These are phyloP conservation scores for Reticulomyxa filosa DNA, from an alignment of 78 protist species.

Conservation along the genomic window DNA sequence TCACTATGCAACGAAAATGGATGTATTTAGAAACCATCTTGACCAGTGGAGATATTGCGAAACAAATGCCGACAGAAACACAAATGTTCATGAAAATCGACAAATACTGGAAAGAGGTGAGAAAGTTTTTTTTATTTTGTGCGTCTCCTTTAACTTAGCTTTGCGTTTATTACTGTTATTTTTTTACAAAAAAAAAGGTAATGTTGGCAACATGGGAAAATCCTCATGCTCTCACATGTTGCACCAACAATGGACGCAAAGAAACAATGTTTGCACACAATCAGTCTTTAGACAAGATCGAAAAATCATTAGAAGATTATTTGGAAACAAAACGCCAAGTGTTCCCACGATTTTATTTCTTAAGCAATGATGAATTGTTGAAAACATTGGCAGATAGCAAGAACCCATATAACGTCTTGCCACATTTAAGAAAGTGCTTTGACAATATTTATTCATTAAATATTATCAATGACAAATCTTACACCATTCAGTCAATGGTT, in stretches of 20 bases:
- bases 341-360: conserved; percentile 75
- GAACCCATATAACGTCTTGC: conserved; percentile 50
- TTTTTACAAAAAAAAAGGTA: too few relatives aligned
- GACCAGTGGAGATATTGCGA: conserved; percentile 36
- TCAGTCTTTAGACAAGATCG: conserved; percentile 30
- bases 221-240: too few relatives aligned
- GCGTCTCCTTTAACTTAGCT: too few relatives aligned
- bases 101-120: conserved; percentile 38
- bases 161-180: too few relatives aligned
- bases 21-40: conserved; percentile 40
- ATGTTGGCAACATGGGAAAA: too few relatives aligned
- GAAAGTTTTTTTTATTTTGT: too few relatives aligned
- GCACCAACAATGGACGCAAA: too few relatives aligned
- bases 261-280: too few relatives aligned
- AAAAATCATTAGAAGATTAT: conserved; percentile 45
- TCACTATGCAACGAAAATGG: background rate
- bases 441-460: too few relatives aligned
- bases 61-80: conserved; percentile 43
- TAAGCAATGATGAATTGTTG: conserved; percentile 66
- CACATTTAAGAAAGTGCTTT: conserved; percentile 54
- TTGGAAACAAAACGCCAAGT: conserved; percentile 56
- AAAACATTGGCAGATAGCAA: conserved; percentile 51
- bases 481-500: conserved; percentile 25
- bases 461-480: too few relatives aligned
- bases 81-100: conserved; percentile 34